Percentiles rank a stretch among this genome's conserved stretches.
phyloP scores from a whole-genome alignment of 805 yeast genomes.

The Candida morakotiae region DNA sequence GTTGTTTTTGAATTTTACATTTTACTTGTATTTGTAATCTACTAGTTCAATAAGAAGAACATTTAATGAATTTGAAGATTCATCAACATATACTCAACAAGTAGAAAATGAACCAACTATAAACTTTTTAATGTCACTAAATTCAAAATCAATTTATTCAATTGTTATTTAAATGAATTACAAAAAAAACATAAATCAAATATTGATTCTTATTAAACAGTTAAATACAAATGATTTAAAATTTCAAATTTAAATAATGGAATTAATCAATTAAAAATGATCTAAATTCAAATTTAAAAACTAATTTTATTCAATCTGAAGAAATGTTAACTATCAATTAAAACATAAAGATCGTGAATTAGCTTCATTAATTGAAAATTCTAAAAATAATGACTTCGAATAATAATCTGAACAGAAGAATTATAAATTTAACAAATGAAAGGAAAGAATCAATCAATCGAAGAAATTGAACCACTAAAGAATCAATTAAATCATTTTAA shows the following conservation, averaged over 20 bases:
- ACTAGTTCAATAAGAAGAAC: constrained; percentile 25
- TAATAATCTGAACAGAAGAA: constrained; percentile 4
- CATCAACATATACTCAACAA: constrained; percentile 1
- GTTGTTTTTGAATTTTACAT: no score
- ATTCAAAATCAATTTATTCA: constrained; percentile 29
- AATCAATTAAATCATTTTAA: constrained; percentile 10
- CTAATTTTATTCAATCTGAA: constrained; percentile 15
- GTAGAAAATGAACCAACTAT: constrained; percentile 26
- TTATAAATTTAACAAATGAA: constrained; percentile 1
- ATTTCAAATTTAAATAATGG: constrained; percentile 12
- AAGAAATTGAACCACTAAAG: not conserved
- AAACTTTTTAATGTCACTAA: constrained; percentile 27
- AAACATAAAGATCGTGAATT: constrained; percentile 24
- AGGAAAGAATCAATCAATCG: constrained; percentile 6
- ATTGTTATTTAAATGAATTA: constrained; percentile 21
- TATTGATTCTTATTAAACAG: constrained; percentile 1
- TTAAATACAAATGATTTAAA: constrained; percentile 2
- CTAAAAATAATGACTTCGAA: constrained; percentile 13
- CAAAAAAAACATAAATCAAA: constrained; percentile 16
- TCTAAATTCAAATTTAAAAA: constrained; percentile 5
- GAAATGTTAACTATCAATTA: constrained; percentile 18
- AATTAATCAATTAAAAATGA: constrained; percentile 3
- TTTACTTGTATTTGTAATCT: no score
- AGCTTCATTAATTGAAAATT: constrained; percentile 21
- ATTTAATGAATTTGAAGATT: not conserved